phyloP scores from a whole-genome alignment of 1,284 basidiomycete genomes.

The Lignosus rhinocerotis region DNA sequence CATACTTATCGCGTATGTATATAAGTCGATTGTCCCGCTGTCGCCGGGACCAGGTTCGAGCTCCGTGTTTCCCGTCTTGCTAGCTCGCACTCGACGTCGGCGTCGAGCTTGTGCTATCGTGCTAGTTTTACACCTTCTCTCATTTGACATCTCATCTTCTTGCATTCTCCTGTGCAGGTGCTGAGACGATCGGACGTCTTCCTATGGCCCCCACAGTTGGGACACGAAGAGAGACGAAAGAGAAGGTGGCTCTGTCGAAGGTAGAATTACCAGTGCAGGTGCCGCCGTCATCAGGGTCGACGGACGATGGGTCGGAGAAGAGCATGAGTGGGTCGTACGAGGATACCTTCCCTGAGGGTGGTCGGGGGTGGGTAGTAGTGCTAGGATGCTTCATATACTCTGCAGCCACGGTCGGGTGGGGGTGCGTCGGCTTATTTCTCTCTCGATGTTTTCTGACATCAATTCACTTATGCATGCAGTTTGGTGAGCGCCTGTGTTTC shows the following conservation, averaged over 20 bases:
- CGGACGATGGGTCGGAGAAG: neutral
- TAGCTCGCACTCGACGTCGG: neutral
- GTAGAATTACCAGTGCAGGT: neutral
- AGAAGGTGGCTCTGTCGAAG: neutral
- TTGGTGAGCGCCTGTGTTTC: neutral
- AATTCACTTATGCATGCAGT: slow-evolving; percentile 4
- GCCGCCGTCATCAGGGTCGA: neutral
- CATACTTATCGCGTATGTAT: neutral
- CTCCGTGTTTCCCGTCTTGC: neutral
- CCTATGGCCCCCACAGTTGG: neutral
- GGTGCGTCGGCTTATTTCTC: slow-evolving; percentile 20
- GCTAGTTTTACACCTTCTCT: neutral
- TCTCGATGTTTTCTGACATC: neutral
- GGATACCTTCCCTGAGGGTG: slow-evolving; percentile 19
- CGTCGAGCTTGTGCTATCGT: neutral
- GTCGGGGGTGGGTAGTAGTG: slow-evolving; percentile 24
- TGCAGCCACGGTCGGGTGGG: slow-evolving; percentile 22
- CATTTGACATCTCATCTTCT: neutral
- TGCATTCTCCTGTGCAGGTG: neutral
- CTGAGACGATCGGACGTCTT: neutral
- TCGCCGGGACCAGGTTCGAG: neutral
- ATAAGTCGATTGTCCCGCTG: neutral
- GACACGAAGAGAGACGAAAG: neutral
- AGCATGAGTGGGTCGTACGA: neutral
- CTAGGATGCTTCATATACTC: slow-evolving; percentile 25